phyloP scores from a whole-genome alignment of 1,284 basidiomycete species.

The Marasmius tenuissimus region DNA sequence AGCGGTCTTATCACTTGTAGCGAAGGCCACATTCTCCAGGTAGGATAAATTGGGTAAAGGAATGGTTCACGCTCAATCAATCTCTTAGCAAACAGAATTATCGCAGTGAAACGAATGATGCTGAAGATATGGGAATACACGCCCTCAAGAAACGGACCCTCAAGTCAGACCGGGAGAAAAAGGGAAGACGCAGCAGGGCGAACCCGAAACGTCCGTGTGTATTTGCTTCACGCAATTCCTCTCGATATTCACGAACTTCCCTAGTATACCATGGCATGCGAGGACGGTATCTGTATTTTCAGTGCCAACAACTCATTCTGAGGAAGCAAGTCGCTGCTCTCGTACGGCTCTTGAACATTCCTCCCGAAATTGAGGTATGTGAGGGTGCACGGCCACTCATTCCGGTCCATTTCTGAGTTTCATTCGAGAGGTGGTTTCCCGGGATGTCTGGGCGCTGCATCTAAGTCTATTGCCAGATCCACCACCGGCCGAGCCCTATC shows the following conservation, averaged over 20 bases:
- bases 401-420: constrained; percentile 4
- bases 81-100: constrained; percentile 54
- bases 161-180: constrained; percentile 53
- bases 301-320: constrained; percentile 79
- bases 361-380: constrained; percentile 75
- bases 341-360: constrained; percentile 66
- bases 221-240: background rate
- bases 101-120: constrained; percentile 67
- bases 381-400: constrained; percentile 1
- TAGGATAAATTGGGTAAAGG: constrained; percentile 24
- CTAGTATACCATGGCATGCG: constrained; percentile 80
- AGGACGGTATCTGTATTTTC: constrained; percentile 76
- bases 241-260: background rate
- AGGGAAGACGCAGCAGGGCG: constrained; percentile 45
- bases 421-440: constrained; percentile 62
- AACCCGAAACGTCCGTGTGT: constrained; percentile 54
- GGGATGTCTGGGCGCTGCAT: constrained; percentile 82
- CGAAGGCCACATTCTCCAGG: constrained; percentile 80
- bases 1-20: constrained; percentile 73
- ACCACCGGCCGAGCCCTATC: constrained; percentile 59
- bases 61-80: background rate
- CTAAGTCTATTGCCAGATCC: constrained; percentile 63
- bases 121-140: constrained; percentile 57
- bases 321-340: constrained; percentile 74
- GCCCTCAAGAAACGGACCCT: constrained; percentile 60